Percentiles rank a stretch among this genome's conserved stretches.
These are phyloP conservation scores for Ammopiptanthus mongolicus DNA, from an alignment of 306 rosid genomes.

Conservation along the genomic window DNA sequence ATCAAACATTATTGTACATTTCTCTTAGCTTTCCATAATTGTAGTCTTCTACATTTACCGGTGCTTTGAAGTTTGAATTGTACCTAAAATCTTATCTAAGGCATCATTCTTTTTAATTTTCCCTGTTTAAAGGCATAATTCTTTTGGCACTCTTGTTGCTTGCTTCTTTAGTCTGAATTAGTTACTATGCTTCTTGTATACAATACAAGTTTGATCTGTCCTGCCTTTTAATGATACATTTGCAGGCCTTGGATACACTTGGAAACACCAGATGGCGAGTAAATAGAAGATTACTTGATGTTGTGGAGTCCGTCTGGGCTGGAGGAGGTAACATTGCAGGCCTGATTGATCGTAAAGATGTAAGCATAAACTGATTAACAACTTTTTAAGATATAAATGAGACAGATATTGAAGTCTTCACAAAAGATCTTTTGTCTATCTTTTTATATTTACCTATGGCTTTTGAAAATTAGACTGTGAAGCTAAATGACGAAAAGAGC, in stretches of 20 bases:
- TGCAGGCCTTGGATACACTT: slow-evolving; percentile 77
- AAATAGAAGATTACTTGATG: slow-evolving; percentile 56
- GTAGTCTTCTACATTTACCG: neutral
- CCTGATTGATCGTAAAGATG: slow-evolving; percentile 71
- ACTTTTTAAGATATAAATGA: neutral
- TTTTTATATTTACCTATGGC: neutral
- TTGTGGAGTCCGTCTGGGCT: slow-evolving; percentile 79
- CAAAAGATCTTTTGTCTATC: neutral
- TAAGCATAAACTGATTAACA: slow-evolving; percentile 29
- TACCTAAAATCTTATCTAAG: neutral
- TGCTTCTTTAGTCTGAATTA: slow-evolving; percentile 6
- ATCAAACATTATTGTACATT: neutral
- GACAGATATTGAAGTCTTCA: neutral
- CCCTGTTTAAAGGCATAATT: neutral
- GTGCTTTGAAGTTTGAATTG: neutral
- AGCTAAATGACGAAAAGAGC: neutral
- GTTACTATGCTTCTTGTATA: neutral
- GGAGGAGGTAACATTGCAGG: slow-evolving; percentile 82
- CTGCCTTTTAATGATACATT: slow-evolving; percentile 14
- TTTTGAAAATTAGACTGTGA: slow-evolving; percentile 7
- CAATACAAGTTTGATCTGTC: neutral
- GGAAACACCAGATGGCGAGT: slow-evolving; percentile 84
- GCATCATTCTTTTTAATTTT: neutral
- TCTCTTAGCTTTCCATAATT: neutral
- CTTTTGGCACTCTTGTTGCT: neutral